A percentile compares a stretch with the other conserved stretches of the same genome.
phyloP scores from a whole-genome alignment of 2,329 filamentous ascomycete genomes.

The Cladophialophora immunda region DNA sequence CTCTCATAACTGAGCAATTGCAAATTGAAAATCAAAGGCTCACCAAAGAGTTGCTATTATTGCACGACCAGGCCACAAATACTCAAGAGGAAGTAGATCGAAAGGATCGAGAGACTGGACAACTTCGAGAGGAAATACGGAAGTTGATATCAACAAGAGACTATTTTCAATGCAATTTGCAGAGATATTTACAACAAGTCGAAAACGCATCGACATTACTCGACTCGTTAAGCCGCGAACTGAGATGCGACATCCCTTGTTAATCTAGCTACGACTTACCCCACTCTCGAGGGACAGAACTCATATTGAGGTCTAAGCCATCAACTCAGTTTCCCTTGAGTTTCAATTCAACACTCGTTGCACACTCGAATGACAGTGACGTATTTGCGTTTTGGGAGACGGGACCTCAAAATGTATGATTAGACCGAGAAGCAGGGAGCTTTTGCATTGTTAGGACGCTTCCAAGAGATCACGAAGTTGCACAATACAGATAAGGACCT shows the following conservation, averaged over 20 bases:
- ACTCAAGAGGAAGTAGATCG: conserved; percentile 17
- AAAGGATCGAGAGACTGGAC: conserved; percentile 21
- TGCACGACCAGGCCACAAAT: conserved; percentile 15
- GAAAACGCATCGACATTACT: conserved; percentile 15
- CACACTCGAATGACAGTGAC: not conserved
- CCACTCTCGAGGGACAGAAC: conserved; percentile 1
- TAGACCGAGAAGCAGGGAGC: not conserved
- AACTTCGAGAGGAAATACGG: conserved; percentile 23
- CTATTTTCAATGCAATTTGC: conserved; percentile 17
- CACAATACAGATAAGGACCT: conserved; percentile 4
- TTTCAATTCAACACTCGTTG: not conserved
- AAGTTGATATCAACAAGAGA: conserved; percentile 19
- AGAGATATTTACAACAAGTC: conserved; percentile 23
- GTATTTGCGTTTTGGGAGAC: not conserved
- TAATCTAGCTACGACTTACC: conserved; percentile 14
- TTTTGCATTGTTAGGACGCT: not conserved
- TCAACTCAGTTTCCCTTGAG: not conserved
- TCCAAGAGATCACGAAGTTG: conserved; percentile 5
- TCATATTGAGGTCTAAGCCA: conserved; percentile 3
- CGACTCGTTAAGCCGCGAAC: conserved; percentile 15
- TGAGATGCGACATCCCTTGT: conserved; percentile 19
- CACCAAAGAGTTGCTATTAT: conserved; percentile 18
- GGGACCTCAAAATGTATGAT: not conserved
- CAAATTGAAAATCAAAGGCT: conserved; percentile 22
- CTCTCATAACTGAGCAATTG: conserved; percentile 11